Percentiles rank a stretch among this genome's conserved stretches.
These are phyloP conservation scores for Globisporangium uncinulatum DNA, from an alignment of 352 stramenopile species.

Conservation along the genomic window DNA sequence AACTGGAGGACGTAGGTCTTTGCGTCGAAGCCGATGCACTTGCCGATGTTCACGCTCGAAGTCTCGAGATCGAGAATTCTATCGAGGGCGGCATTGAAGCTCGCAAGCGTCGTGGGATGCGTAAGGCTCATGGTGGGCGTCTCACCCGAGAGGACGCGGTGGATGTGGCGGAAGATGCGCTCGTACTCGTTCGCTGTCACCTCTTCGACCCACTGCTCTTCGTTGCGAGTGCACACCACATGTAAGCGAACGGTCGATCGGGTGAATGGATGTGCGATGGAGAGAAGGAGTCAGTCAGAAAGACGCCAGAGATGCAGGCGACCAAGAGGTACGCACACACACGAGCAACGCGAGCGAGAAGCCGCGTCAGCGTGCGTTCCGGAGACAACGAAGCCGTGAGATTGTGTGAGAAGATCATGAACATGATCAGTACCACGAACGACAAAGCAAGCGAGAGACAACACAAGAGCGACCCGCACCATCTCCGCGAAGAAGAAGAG, in stretches of 20 bases:
- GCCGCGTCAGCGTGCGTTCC: too few relatives aligned
- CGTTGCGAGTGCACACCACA: too few relatives aligned
- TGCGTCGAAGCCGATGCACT: constrained; percentile 35
- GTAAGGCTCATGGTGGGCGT: constrained; percentile 13
- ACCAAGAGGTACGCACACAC: not conserved
- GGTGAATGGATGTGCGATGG: too few relatives aligned
- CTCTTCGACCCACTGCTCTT: constrained; percentile 28
- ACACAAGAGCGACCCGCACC: constrained; percentile 15
- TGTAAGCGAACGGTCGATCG: too few relatives aligned
- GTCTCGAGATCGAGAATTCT: constrained; percentile 26
- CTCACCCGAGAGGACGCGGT: constrained; percentile 17
- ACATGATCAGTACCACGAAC: too few relatives aligned
- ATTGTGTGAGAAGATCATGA: too few relatives aligned
- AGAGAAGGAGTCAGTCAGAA: too few relatives aligned
- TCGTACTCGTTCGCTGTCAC: constrained; percentile 30
- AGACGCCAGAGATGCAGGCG: not conserved
- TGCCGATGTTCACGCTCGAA: constrained; percentile 29
- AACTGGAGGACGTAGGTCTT: constrained; percentile 27
- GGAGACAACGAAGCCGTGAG: too few relatives aligned
- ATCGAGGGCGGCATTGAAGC: constrained; percentile 25
- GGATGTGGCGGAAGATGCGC: constrained; percentile 28
- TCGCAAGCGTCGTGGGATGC: constrained; percentile 30
- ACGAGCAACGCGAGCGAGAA: not conserved
- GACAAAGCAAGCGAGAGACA: too few relatives aligned
- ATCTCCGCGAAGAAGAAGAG: constrained; percentile 58